These are phyloP conservation scores for Parathielavia hyrcaniae DNA, from an alignment of 495 filamentous ascomycete genomes.

Conservation along the genomic window DNA sequence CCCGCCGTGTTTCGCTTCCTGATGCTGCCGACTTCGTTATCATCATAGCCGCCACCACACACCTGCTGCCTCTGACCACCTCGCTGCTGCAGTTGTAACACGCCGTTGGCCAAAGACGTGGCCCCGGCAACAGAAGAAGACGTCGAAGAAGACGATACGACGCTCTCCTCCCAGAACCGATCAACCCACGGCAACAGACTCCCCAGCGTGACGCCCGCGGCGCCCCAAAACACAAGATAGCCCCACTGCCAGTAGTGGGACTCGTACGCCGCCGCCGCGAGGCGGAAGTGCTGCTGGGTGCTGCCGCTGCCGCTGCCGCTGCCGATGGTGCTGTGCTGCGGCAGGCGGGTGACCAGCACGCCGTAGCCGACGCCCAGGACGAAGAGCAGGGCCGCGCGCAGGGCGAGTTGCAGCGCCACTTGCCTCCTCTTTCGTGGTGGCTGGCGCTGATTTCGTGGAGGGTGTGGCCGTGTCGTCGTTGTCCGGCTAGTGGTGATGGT, in stretches of 20 bases:
- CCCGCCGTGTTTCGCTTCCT: too few species aligned
- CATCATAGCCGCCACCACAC: too few species aligned
- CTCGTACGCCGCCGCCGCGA: conserved; percentile 25
- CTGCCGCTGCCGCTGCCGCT: too few species aligned
- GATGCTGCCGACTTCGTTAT: too few species aligned
- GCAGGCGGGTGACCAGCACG: conserved; percentile 71
- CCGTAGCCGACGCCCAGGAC: conserved; percentile 79
- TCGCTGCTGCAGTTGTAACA: not conserved
- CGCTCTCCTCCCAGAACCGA: conserved; percentile 45
- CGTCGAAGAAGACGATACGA: not conserved
- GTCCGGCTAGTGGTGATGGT: not conserved
- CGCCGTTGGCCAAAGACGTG: too few species aligned
- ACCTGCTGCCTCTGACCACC: too few species aligned
- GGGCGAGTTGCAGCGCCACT: conserved; percentile 32
- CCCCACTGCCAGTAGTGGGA: conserved; percentile 53
- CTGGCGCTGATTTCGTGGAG: not conserved
- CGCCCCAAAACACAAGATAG: conserved; percentile 76
- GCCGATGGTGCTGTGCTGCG: conserved; percentile 35
- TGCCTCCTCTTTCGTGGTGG: not conserved
- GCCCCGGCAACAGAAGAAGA: not conserved
- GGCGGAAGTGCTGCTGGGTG: conserved; percentile 23
- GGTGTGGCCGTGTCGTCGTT: not conserved
- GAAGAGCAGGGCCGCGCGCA: conserved; percentile 65
- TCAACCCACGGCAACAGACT: conserved; percentile 82
- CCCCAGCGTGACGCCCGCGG: conserved; percentile 69